Base-by-base conservation (phyloP, 163 green algal genomes). In the Scenedesmus sp. region DNA sequence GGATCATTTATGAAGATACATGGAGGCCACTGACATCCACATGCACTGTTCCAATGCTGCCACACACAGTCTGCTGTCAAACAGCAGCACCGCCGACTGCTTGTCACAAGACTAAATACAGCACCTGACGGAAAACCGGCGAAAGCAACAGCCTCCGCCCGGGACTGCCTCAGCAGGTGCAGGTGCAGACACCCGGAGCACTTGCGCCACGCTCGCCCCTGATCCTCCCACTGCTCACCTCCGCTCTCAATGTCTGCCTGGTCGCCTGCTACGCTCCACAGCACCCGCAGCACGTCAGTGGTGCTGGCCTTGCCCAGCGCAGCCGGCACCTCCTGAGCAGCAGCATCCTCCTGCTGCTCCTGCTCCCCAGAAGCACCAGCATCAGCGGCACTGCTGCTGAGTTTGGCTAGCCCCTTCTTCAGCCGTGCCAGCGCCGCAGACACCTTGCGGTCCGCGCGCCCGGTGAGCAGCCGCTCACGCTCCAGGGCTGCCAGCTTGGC, bases 211-310 rank as follows among this genome's bases (percentile, higher is more conserved):
- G n/a, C n/a, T n/a, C n/a, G n/a, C n/a, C n/a, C n/a, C n/a, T n/a
- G n/a, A n/a, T n/a, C n/a, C n/a, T n/a, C n/a, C n/a, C 46, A 56
- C 24, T 53, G 82, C 56, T 78, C 35, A 51, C 37, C 51, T 35
- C 26, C 82, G 30, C 40, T 37, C 40, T 84, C 78, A 7, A 37
- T 35, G 35, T 84, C 37, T 16, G 15, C 40, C 22, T 37, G 13
- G 2, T 61, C 37, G 33, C 16, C 46, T 51, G 35, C 37, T 3
- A 84, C 3, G 42, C 30, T 35, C 85, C 85, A 89, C 22, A 56
- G 15, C 26, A 83, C 6, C 18, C 85, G 73, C 68, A 89, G 68
- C 33, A 89, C 85, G 42, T 89, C 85, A 30, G 83, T 68, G 6
- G 85, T 89, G 68, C 85, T 89, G 24, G 84, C 84, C 37, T 46